Conservation (phyloP, 345 rosid genomes). For the Arabis hirsuta region DNA sequence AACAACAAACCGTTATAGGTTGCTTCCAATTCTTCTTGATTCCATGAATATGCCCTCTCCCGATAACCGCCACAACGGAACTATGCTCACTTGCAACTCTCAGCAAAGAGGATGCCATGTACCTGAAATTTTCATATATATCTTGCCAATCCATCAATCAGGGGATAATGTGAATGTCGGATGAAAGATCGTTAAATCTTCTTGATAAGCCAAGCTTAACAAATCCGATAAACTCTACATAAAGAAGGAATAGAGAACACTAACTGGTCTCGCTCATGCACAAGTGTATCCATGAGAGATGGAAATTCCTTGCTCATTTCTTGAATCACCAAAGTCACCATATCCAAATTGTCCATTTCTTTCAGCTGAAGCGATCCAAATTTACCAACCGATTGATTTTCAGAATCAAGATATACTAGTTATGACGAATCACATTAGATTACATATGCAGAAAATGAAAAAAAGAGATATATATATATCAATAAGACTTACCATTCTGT, state of each 20-base stretch:
- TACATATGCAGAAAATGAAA: neutral
- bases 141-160: constrained; percentile 17
- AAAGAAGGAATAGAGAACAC: constrained; percentile 44
- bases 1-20: constrained; percentile 61
- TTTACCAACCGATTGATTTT: neutral
- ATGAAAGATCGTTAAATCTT: neutral
- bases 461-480: neutral
- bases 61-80: constrained; percentile 93
- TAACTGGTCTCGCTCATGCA: constrained; percentile 97
- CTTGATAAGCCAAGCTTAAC: neutral
- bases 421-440: constrained; percentile 8
- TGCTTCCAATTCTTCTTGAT: constrained; percentile 89
- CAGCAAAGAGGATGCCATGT: constrained; percentile 78
- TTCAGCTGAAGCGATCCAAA: constrained; percentile 61
- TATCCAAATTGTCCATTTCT: constrained; percentile 92
- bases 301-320: constrained; percentile 99
- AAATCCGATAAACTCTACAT: neutral
- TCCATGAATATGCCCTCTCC: constrained; percentile 96
- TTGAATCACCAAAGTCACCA: constrained; percentile 95
- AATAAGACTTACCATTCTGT: constrained; percentile 70
- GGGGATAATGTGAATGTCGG: neutral
- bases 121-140: constrained; percentile 51
- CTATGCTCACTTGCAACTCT: constrained; percentile 72
- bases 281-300: constrained; percentile 90
- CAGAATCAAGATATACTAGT: constrained; percentile 14